Percentiles rank a stretch among this genome's conserved stretches.
Evolutionary conservation across 176 grass and related monocot genomes (phyloP).

Genomic region (Avena insularis): DNA sequence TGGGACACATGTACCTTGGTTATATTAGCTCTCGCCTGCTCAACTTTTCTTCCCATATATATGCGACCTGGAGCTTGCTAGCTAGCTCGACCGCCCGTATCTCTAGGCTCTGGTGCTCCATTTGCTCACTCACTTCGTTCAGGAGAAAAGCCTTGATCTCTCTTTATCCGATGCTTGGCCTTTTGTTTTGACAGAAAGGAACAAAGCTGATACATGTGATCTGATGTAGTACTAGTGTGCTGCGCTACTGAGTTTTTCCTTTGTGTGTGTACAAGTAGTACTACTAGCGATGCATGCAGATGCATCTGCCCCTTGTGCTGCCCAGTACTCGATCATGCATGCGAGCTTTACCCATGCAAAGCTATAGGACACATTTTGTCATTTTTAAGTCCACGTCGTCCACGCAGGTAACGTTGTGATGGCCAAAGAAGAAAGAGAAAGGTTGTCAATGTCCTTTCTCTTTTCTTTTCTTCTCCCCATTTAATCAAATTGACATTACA

Average conservation of each 20-base stretch:
- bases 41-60: slow-evolving; percentile 69
- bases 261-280: neutral
- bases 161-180: slow-evolving; percentile 35
- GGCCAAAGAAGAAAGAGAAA: slow-evolving; percentile 22
- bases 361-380: slow-evolving; percentile 25
- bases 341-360: slow-evolving; percentile 46
- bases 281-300: neutral
- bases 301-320: neutral
- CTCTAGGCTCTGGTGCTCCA: slow-evolving; percentile 43
- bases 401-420: slow-evolving; percentile 27
- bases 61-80: slow-evolving; percentile 48
- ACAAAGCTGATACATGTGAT: slow-evolving; percentile 44
- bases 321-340: slow-evolving; percentile 17
- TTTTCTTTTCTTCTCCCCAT: neutral
- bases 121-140: slow-evolving; percentile 16
- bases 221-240: slow-evolving; percentile 1
- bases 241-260: neutral
- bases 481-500: neutral
- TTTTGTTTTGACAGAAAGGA: slow-evolving; percentile 68
- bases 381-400: slow-evolving; percentile 46
- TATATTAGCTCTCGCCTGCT: slow-evolving; percentile 28
- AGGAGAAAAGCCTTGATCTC: slow-evolving; percentile 39
- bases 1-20: slow-evolving; percentile 19
- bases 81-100: slow-evolving; percentile 45
- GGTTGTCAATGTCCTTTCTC: neutral